Base-by-base conservation (phyloP, 2,329 filamentous ascomycete species). In the Tolypocladium guangdongense region DNA sequence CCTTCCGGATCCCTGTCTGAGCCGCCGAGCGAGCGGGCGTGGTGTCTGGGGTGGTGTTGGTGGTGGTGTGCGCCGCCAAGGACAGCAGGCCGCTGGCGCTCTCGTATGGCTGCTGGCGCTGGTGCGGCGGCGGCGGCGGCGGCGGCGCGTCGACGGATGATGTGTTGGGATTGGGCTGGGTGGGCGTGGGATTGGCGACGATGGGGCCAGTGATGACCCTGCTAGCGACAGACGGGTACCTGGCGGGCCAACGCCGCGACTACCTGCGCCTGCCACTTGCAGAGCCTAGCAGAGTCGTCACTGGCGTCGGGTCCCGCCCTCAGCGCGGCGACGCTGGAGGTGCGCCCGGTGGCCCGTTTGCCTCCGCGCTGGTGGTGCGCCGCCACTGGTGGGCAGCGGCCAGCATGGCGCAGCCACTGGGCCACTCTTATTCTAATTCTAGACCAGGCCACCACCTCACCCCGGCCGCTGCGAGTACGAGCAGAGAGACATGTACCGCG, bases 331-430 rank as follows among this genome's bases (percentile, higher is more conserved):
- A 20, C 36, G 5, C 27, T 45, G 30, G 38, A 51, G 36, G 49
- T 20, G 49, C 35, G 49, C 14, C 30, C 24, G n/a, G 43, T 32
- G 43, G 24, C 8, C 38, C 38, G n/a, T 41, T 51, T 45, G 49
- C 49, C 35, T 39, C 16, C 47, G 37, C 35, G 47, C 47, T 24
- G 20, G 38, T 43, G 32, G 46, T 22, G 47, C 30, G 47, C 20
- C 33, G 33, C 27, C 33, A 37, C 4, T 36, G 47, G 47, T 38
- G 47, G 33, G 33, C 32, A 14, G n/a, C 32, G 32, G 20, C 57
- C 59, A 64, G 55, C 56, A 66, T 62, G 65, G 66, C 64, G 63
- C 64, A 67, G 66, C 64, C 60, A 65, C 63, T 61, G 53, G 56
- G 54, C 58, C 58, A 50, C 52, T 54, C 48, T 51, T 47, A 56